phyloP scores from a whole-genome alignment of 345 rosid genomes.

The Salix brachista region DNA sequence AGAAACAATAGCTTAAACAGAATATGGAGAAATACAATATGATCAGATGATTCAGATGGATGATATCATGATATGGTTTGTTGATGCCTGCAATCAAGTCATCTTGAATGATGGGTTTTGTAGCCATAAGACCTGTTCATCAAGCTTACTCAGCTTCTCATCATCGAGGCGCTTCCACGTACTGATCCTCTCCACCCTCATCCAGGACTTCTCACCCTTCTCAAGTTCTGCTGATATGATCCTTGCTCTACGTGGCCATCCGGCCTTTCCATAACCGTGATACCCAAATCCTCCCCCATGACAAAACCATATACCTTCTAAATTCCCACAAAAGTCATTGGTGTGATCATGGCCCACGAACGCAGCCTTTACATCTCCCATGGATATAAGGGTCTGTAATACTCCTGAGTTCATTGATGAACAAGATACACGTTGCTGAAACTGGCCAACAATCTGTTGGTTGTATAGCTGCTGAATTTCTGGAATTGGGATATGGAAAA shows the following conservation, averaged over 20 bases:
- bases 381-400: slow-evolving; percentile 52
- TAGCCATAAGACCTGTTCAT: slow-evolving; percentile 72
- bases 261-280: slow-evolving; percentile 74
- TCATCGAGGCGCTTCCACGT: slow-evolving; percentile 91
- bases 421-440: slow-evolving; percentile 77
- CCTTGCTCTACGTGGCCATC: slow-evolving; percentile 77
- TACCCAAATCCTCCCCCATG: slow-evolving; percentile 95
- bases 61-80: background rate
- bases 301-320: slow-evolving; percentile 80
- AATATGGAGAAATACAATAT: no score
- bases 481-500: slow-evolving; percentile 82
- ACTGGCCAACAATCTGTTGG: slow-evolving; percentile 53
- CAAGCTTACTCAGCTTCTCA: slow-evolving; percentile 59
- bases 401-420: slow-evolving; percentile 67
- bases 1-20: no score
- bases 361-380: slow-evolving; percentile 78
- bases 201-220: slow-evolving; percentile 49
- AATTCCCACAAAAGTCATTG: slow-evolving; percentile 80
- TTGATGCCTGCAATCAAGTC: background rate
- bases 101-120: slow-evolving; percentile 10
- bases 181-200: slow-evolving; percentile 48
- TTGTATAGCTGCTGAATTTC: slow-evolving; percentile 61
- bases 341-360: slow-evolving; percentile 85
- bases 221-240: slow-evolving; percentile 61
- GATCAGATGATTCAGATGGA: background rate